Base-by-base conservation (phyloP, 306 rosid genomes). In the Senna tora region DNA sequence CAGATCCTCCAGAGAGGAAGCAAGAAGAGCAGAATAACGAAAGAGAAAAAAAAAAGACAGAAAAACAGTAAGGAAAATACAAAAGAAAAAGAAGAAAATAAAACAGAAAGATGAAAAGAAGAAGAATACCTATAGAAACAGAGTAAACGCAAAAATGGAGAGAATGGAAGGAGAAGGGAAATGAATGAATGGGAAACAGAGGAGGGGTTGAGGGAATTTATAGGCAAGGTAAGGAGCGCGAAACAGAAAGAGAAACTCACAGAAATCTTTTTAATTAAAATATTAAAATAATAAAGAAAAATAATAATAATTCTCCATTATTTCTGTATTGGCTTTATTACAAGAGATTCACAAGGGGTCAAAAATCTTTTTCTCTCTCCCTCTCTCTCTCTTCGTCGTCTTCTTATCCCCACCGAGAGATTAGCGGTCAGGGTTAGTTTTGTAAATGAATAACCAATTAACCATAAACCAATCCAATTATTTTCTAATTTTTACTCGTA, bases 101-200 rank as follows among this genome's bases (percentile, higher is more conserved):
- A 38, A 13, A 9, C 11, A 49, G 28, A 47, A 30, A 49, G 4
- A 3, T 20, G 9, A 33, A 17, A 42, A 39, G 28, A 75, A 4
- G 2, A 10, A 33, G 4, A 22, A 50, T 64, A 84, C 88, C 71
- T 77, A 62, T 30, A 38, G 30, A 81, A 75, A 84, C 80, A 69
- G 82, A 79, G 45, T 66, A 39, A 80, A 80, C 88, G 88, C 85
- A 84, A 80, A 75, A 77, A 36, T 17, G 70, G 79, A 80, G n/a
- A 72, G 56, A 64, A 74, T 78, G 55, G 33, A 43, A 28, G 41
- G 42, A 62, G 69, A 78, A 68, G 53, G 36, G 65, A 25, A 64
- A 6, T 75, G 79, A 78, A 75, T 79, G 78, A 79, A 79, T 84
- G 81, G 64, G 69, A 73, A 74, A 65, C 10, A 38, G 41, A 77